A percentile compares a stretch with the other conserved stretches of the same genome.
phyloP scores from a whole-genome alignment of 441 rosid genomes.

The Arabidopsis hybrid region DNA sequence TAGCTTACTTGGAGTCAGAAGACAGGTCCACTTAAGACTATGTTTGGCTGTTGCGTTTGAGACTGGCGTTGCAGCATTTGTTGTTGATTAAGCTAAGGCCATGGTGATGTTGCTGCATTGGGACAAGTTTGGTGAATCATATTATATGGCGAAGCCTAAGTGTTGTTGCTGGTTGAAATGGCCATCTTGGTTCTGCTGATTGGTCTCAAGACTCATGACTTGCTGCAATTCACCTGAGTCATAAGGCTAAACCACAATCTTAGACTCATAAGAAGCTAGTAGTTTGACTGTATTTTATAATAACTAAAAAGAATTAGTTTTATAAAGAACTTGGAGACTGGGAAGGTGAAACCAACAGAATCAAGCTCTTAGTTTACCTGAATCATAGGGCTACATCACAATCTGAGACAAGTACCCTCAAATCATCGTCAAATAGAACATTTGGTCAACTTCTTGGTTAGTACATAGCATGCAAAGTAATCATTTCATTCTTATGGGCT shows the following conservation, averaged over 20 bases:
- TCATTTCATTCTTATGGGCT: not conserved
- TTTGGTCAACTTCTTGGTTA: not conserved
- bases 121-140: too few species aligned
- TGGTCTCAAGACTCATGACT: not conserved
- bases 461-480: not conserved
- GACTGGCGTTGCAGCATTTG: not conserved
- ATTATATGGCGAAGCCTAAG: too few species aligned
- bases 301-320: not conserved
- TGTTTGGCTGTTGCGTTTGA: not conserved
- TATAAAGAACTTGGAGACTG: not conserved
- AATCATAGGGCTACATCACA: not conserved
- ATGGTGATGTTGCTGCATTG: not conserved
- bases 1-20: not conserved
- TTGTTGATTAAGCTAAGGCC: not conserved
- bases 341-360: not conserved
- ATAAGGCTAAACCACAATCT: not conserved
- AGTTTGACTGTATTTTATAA: not conserved
- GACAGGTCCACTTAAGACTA: not conserved
- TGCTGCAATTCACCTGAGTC: not conserved
- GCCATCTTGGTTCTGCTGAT: not conserved
- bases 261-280: not conserved
- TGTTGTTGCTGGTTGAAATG: not conserved
- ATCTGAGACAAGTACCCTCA: not conserved
- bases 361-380: constrained; percentile 2
- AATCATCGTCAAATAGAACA: not conserved